A percentile compares a stretch with the other conserved stretches of the same genome.
These are phyloP conservation scores for Syzygium malaccense DNA, from an alignment of 441 rosid species.

Conservation along the genomic window DNA sequence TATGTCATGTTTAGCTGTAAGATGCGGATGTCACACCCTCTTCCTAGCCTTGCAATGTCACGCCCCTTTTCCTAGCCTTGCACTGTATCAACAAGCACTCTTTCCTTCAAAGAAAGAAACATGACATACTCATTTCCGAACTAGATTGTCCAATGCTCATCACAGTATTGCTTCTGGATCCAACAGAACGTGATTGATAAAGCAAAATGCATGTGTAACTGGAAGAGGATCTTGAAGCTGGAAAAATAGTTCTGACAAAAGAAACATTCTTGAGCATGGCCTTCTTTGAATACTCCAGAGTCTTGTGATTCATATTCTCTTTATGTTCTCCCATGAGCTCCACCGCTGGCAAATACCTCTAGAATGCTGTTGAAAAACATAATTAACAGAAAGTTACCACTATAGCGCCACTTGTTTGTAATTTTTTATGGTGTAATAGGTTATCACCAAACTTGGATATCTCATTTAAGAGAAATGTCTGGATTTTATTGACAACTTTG, in stretches of 20 bases:
- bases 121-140: too few relatives aligned
- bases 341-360: too few relatives aligned
- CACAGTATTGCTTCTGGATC: neutral
- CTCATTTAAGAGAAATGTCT: neutral
- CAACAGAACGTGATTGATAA: neutral
- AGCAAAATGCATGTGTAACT: neutral
- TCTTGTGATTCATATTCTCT: neutral
- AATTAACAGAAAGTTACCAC: too few relatives aligned
- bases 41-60: too few relatives aligned
- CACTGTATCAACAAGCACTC: too few relatives aligned
- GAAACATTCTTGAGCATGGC: neutral
- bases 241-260: neutral
- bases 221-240: neutral
- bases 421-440: neutral
- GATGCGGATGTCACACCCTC: too few relatives aligned
- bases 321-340: neutral
- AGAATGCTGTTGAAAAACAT: too few relatives aligned
- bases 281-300: rapidly evolving
- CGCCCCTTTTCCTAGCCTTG: too few relatives aligned
- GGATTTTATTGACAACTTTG: neutral
- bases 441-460: neutral
- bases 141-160: too few relatives aligned
- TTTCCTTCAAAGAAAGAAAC: too few relatives aligned
- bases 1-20: too few relatives aligned
- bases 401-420: neutral